phyloP scores from a whole-genome alignment of 345 rosid genomes.

The Chamaenerion angustifolium region DNA sequence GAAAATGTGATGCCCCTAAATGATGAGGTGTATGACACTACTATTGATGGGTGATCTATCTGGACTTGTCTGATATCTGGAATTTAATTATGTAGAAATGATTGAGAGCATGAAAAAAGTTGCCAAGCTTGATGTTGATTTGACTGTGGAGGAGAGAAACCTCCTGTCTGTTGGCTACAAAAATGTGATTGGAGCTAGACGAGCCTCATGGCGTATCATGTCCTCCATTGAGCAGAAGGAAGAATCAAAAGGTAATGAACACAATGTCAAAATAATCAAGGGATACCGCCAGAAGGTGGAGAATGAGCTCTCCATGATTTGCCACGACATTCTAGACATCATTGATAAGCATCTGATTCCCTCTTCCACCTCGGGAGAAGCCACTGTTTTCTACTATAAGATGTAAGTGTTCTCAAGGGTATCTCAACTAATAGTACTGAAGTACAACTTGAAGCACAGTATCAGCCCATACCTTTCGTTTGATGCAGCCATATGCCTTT shows the following conservation, averaged over 20 bases:
- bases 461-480: too few species aligned
- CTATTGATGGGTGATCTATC: neutral
- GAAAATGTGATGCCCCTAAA: too few species aligned
- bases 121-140: slow-evolving; percentile 62
- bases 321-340: slow-evolving; percentile 70
- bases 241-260: slow-evolving; percentile 79
- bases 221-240: slow-evolving; percentile 95
- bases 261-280: slow-evolving; percentile 69
- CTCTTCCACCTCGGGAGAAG: slow-evolving; percentile 73
- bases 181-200: slow-evolving; percentile 82
- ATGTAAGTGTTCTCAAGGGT: slow-evolving; percentile 33
- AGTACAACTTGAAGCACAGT: too few species aligned
- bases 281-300: slow-evolving; percentile 85
- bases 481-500: too few species aligned
- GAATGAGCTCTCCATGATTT: slow-evolving; percentile 77
- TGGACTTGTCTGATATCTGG: neutral
- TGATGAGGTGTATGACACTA: too few species aligned
- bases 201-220: slow-evolving; percentile 98
- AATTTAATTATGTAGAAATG: slow-evolving; percentile 50
- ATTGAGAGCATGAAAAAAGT: slow-evolving; percentile 89
- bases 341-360: slow-evolving; percentile 81
- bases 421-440: neutral
- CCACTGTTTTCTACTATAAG: slow-evolving; percentile 94
- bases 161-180: slow-evolving; percentile 92
- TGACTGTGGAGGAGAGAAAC: slow-evolving; percentile 94